Base-by-base conservation (phyloP, 2,329 filamentous ascomycete species). In the Pseudogymnoascus sp. region DNA sequence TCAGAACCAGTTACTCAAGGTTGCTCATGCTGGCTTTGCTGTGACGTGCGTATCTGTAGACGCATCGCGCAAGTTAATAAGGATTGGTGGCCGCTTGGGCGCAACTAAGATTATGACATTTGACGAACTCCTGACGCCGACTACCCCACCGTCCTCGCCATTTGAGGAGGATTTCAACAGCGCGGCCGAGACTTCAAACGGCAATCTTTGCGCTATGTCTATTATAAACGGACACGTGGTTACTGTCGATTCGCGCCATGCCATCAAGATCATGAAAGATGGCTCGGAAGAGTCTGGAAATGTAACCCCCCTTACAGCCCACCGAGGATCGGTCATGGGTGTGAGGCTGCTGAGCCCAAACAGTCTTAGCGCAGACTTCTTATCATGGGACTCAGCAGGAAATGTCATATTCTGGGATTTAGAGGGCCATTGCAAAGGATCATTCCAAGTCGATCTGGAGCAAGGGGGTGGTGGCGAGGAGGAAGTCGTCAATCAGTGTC, bases 341-440 rank as follows among this genome's bases (percentile, higher is more conserved):
- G 86, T 97, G 1, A 83, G 86, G 61, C 75, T 85, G 0, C 76
- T 97, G 4, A 74, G 80, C 2, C 80, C 84, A 0, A 89, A 90
- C 64, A 73, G 78, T 4, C 76, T 84, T 23, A 79, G 83, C 21
- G 87, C 91, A 0, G 83, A 87, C 7, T 97, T 97, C 71, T 87
- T 92, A 67, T 97, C 92, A 0, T 99, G 92, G 90, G 92, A 93
- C 1, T 84, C 83, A 21, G 86, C 87, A 61, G 94, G 94, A 4
- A 85, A 83, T 14, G 82, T 97, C 60, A 84, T 90, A 23, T 89
- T 96, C 68, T 99, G 94, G 94, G 84, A 86, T 68, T 73, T 85
- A 12, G 82, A 90, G 59, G 94, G 93, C 21, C 82, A 80, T 61
- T 84, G 87, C 66, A 86, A 84, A 68, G 80, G 81, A 14, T 84